Evolutionary conservation across 257 asterid species (phyloP), one percentile per base, ranked within the genome.

Genomic region (Perilla frutescens): DNA sequence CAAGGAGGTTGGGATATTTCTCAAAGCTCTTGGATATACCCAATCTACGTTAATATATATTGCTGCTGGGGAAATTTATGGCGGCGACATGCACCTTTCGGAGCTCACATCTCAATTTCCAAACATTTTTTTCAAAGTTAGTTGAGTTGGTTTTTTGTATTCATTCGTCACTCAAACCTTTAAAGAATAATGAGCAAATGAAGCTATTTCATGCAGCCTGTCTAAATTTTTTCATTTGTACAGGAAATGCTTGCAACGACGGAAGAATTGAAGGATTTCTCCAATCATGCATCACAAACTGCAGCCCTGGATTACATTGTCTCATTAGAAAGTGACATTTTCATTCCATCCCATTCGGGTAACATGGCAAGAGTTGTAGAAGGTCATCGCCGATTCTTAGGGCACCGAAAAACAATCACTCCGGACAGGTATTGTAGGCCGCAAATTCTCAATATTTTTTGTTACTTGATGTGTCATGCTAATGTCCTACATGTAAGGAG

Each of bases 331-430:
- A 87, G 97, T 76, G 97, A 94, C 48, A 87, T 94, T 74, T 94
- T 94, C 63, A 53, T 91, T 78, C 95, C 98, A 39, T 91, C 98
- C 43, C 93, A 94, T 77, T 87, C 94, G 7, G 98, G 98, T 60
- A 90, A 91, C 85, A 94, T 94, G 98, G 98, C 98, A 72, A 90
- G 90, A 81, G 79, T 86, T 39, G 96, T 94, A 72, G 98, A 94
- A 83, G 98, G 98, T 61, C 97, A 94, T 87, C 90, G 97, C 8
- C 83, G 96, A 81, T 91, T 88, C 82, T 79, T 88, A 68, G 91
- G 96, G 76, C 97, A 91, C 68, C 83, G 85, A 36, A 90, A 85
- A 80, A 90, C 98, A 56, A 85, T 88, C 66, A 90, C 96, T 80
- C 98, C 96, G 0, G 97, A 90, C 85, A 89, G 96, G 97, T 91